These are phyloP conservation scores for Venturiaceae sp. DNA, from an alignment of 2,329 filamentous ascomycete species.

Conservation along the genomic window DNA sequence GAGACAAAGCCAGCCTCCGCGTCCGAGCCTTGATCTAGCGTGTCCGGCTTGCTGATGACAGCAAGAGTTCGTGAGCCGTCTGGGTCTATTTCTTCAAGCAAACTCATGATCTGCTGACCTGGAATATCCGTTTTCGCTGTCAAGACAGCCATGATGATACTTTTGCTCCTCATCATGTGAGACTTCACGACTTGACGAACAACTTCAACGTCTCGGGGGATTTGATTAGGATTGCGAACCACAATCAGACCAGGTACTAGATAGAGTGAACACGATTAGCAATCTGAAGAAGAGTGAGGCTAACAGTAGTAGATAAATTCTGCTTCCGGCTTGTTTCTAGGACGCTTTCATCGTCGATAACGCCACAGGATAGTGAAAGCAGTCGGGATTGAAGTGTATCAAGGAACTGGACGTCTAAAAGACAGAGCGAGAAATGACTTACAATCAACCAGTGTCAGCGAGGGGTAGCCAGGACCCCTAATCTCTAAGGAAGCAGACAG, in stretches of 20 bases:
- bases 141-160: conserved; percentile 48
- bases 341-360: no score
- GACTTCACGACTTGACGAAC: conserved; percentile 27
- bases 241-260: conserved; percentile 30
- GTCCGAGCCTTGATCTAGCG: conserved; percentile 25
- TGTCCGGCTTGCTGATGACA: conserved; percentile 49
- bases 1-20: conserved; percentile 18
- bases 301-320: no score
- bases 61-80: conserved; percentile 40
- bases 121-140: conserved; percentile 36
- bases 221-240: conserved; percentile 20
- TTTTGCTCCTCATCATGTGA: conserved; percentile 49
- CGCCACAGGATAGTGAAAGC: no score
- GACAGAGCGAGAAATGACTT: no score
- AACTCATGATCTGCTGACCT: conserved; percentile 44
- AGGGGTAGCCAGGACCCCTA: no score
- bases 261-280: conserved; percentile 40
- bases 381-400: no score
- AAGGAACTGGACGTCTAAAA: no score
- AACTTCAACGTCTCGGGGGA: conserved; percentile 20
- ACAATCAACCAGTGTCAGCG: no score
- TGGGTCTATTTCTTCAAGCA: conserved; percentile 35
- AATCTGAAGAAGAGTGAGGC: no score
- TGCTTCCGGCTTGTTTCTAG: no score
- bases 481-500: no score